phyloP scores from a whole-genome alignment of 495 filamentous ascomycete genomes.

The Trichoderma parareesei region DNA sequence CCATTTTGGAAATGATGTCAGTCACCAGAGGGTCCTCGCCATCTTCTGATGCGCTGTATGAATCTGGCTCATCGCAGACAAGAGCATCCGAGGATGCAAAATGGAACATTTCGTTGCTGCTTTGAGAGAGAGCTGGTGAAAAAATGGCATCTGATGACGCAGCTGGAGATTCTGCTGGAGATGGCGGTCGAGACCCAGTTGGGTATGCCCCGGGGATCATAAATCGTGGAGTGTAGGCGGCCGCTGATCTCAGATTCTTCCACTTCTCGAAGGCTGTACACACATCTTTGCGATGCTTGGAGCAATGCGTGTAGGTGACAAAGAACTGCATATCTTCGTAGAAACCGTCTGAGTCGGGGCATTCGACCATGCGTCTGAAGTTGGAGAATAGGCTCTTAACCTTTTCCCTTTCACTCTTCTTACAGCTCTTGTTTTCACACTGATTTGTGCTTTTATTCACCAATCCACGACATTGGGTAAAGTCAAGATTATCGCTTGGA shows the following conservation, averaged over 20 bases:
- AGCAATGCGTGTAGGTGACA: background rate
- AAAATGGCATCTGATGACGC: background rate
- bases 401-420: background rate
- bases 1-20: too few relatives aligned
- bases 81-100: too few relatives aligned
- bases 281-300: background rate
- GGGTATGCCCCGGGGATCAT: background rate
- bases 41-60: too few relatives aligned
- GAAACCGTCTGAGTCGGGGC: background rate
- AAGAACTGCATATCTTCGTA: background rate
- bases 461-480: background rate
- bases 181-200: background rate
- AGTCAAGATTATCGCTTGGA: background rate
- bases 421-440: background rate
- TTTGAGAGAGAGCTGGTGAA: too few relatives aligned
- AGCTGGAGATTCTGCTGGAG: background rate
- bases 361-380: background rate
- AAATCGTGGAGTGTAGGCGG: background rate
- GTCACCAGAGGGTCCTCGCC: too few relatives aligned
- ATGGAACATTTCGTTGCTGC: too few relatives aligned
- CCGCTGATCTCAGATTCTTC: background rate
- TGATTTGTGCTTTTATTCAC: background rate
- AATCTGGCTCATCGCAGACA: too few relatives aligned
- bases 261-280: background rate
- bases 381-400: background rate